A percentile compares a stretch with the other conserved stretches of the same genome.
These are phyloP conservation scores for Alternaria rosae DNA, from an alignment of 2,329 filamentous ascomycete genomes.

Conservation along the genomic window DNA sequence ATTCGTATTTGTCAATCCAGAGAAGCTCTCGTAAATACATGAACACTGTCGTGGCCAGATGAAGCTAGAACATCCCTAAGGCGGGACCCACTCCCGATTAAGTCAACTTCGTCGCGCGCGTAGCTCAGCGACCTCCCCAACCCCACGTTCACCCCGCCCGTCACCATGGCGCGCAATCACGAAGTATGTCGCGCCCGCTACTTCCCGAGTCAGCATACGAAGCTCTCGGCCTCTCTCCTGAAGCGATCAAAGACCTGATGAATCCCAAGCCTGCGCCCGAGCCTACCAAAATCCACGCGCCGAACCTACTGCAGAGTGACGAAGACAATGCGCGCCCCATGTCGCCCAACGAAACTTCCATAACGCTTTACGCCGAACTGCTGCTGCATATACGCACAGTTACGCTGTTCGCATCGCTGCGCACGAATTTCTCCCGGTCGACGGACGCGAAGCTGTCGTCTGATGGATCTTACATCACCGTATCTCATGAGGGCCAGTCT, in stretches of 20 bases:
- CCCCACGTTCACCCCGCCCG: constrained; percentile 22
- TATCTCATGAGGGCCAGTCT: constrained; percentile 56
- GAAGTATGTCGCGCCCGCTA: constrained; percentile 42
- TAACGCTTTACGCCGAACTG: constrained; percentile 65
- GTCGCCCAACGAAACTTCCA: constrained; percentile 40
- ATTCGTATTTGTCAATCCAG: neutral
- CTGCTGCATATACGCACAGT: constrained; percentile 67
- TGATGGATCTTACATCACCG: constrained; percentile 53
- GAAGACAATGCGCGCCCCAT: constrained; percentile 33
- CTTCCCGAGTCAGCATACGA: constrained; percentile 48
- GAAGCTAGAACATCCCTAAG: constrained; percentile 14
- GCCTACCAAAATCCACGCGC: constrained; percentile 33
- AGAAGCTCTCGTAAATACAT: neutral
- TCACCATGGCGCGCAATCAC: constrained; percentile 36
- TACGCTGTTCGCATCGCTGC: constrained; percentile 63
- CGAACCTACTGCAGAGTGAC: constrained; percentile 41
- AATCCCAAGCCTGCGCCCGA: constrained; percentile 35
- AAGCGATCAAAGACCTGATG: constrained; percentile 43
- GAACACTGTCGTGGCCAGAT: constrained; percentile 1
- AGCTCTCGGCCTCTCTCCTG: constrained; percentile 42
- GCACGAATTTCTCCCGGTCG: constrained; percentile 52
- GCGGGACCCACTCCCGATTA: constrained; percentile 14
- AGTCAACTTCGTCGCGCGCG: constrained; percentile 16
- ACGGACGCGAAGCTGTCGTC: constrained; percentile 56
- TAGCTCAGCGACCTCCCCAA: constrained; percentile 5